Base-by-base conservation (phyloP, 2,329 filamentous ascomycete genomes). In the Harringtonia lauricola region DNA sequence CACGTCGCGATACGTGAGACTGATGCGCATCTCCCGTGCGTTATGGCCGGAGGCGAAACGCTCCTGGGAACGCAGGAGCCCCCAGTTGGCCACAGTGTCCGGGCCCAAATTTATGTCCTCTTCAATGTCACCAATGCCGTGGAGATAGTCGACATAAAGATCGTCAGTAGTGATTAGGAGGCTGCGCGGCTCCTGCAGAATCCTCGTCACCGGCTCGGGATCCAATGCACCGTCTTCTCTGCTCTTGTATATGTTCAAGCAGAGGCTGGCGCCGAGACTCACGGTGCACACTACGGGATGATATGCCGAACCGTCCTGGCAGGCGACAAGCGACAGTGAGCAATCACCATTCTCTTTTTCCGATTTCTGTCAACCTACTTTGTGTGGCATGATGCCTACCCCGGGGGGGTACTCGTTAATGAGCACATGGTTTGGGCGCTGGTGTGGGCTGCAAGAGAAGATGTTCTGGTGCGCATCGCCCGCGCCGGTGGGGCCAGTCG, bases 321-420 rank as follows among this genome's bases (percentile, higher is more conserved):
- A 12, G 8, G 12, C 3, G 12, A 38, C 26, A 26, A 36, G 46
- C 34, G 46, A 38, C 36, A 40, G 28, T 15, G 12, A 19, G 14
- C 10, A n/a, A 18, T 18, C 22, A n/a, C 7, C 18, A 13, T 28
- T n/a, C 4, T 22, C 24, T 35, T n/a, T 19, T n/a, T 33, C 29
- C 19, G 8, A 21, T 8, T 18, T 13, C 13, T 39, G 18, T 21
- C 30, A 14, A 61, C 44, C 55, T 64, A 60, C 57, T 67, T 95
- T 92, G 60, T 96, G 90, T 38, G 89, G 81, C 86, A 95, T 94
- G 52, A 96, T 96, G n/a, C 90, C 90, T 49, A 95, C 77, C 2
- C 86, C 86, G 0, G 86, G 79, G 2, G 72, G 71, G 60, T 96
- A 98, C 60, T 95, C 89, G 57, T 98, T 98, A 53, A 96, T 79